Percentiles rank a stretch among this genome's conserved stretches.
These are phyloP conservation scores for Xylaria multiplex DNA, from an alignment of 2,329 filamentous ascomycete species.

Conservation along the genomic window DNA sequence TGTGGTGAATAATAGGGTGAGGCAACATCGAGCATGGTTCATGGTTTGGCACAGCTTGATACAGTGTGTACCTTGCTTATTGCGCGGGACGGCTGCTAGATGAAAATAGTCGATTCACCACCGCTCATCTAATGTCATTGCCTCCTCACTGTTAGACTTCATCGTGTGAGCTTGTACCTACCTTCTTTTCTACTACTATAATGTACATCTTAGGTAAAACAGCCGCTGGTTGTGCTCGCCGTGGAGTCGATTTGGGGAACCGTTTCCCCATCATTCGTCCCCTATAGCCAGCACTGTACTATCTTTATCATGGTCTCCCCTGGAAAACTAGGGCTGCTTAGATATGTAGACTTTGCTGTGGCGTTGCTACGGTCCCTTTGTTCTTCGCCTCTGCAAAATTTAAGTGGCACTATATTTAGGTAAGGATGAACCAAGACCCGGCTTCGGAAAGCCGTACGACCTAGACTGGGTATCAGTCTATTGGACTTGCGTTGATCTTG, in stretches of 20 bases:
- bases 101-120: constrained; percentile 3
- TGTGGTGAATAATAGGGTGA: constrained; percentile 3
- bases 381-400: constrained; percentile 3
- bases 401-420: background rate
- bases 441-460: constrained; percentile 10
- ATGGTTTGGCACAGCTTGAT: background rate
- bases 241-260: constrained; percentile 9
- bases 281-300: background rate
- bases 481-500: constrained; percentile 4
- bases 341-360: background rate
- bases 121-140: background rate
- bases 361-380: constrained; percentile 7
- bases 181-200: background rate
- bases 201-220: background rate
- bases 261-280: background rate
- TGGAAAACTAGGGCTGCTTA: background rate
- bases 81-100: background rate
- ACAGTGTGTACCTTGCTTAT: constrained; percentile 16
- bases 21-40: constrained; percentile 2
- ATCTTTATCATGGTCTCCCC: too few species aligned
- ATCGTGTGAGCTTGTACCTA: background rate
- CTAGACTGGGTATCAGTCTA: background rate
- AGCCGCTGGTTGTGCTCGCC: background rate
- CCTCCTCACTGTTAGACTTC: background rate
- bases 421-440: constrained; percentile 1